Evolutionary conservation across 352 stramenopile species (phyloP).

Genomic region (Globisporangium apiculatum): DNA sequence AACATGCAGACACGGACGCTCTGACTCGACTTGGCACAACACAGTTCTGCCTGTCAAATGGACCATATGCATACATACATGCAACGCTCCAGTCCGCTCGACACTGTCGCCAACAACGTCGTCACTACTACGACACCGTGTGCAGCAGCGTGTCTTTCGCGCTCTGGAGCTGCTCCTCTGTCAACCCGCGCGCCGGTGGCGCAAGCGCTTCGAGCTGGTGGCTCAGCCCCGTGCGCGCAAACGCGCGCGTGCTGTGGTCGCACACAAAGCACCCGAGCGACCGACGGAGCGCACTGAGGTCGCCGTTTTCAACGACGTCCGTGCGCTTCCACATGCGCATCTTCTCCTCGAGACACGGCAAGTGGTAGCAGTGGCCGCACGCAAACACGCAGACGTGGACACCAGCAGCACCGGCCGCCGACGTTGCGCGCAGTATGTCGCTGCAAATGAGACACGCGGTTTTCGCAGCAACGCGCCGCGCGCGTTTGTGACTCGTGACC

Average conservation of each 20-base stretch:
- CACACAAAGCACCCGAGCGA: constrained; percentile 76
- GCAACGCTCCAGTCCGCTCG: too few relatives aligned
- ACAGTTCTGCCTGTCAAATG: too few relatives aligned
- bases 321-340: constrained; percentile 84
- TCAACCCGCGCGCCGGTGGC: constrained; percentile 39
- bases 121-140: constrained; percentile 9
- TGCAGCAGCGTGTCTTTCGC: constrained; percentile 58
- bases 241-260: constrained; percentile 64
- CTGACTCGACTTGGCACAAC: too few relatives aligned
- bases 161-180: constrained; percentile 61
- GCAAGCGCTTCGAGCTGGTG: constrained; percentile 31
- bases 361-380: constrained; percentile 77
- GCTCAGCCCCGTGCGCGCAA: constrained; percentile 36
- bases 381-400: constrained; percentile 75
- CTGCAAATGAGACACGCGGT: constrained; percentile 61
- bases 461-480: constrained; percentile 47
- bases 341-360: constrained; percentile 76
- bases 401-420: constrained; percentile 11
- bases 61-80: too few relatives aligned
- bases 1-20: too few relatives aligned
- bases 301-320: constrained; percentile 34
- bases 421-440: constrained; percentile 42
- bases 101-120: background rate
- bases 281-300: constrained; percentile 31
- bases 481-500: constrained; percentile 52